A percentile compares a stretch with the other conserved stretches of the same genome.
Evolutionary conservation across 192 early-diverging fungal genomes (phyloP).

Genomic region (Mortierella antarctica): DNA sequence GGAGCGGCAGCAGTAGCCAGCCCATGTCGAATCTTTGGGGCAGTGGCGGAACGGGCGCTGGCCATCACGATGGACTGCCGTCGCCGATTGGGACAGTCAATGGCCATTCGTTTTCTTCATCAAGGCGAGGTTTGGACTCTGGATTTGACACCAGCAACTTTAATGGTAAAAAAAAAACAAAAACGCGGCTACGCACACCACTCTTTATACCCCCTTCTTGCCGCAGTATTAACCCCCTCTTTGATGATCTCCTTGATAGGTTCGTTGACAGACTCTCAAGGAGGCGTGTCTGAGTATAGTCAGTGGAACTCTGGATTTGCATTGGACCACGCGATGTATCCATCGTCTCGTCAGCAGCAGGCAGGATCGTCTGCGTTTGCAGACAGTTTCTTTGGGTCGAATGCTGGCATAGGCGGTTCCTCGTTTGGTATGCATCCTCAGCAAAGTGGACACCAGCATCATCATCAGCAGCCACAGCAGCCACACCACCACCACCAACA

Average conservation of each 20-base stretch:
- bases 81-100: constrained; percentile 49
- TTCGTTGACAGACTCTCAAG: constrained; percentile 10
- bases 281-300: constrained; percentile 40
- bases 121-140: constrained; percentile 25
- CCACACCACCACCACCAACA: constrained; percentile 13
- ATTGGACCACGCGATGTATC: constrained; percentile 41
- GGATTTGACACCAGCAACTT: constrained; percentile 30
- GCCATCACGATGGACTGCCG: constrained; percentile 21
- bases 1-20: constrained; percentile 8
- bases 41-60: neutral
- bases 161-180: constrained; percentile 16
- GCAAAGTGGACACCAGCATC: neutral
- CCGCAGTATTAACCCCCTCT: neutral
- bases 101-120: constrained; percentile 22
- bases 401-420: constrained; percentile 6
- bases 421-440: neutral
- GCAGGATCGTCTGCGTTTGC: constrained; percentile 15
- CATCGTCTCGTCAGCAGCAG: constrained; percentile 17
- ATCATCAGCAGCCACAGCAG: constrained; percentile 21
- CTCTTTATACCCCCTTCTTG: too few relatives aligned
- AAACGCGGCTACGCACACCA: neutral
- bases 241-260: constrained; percentile 12
- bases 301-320: constrained; percentile 53
- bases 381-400: constrained; percentile 44
- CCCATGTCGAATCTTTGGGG: constrained; percentile 16